Conservation (phyloP, 306 rosid genomes). For the Carpinus fangiana region DNA sequence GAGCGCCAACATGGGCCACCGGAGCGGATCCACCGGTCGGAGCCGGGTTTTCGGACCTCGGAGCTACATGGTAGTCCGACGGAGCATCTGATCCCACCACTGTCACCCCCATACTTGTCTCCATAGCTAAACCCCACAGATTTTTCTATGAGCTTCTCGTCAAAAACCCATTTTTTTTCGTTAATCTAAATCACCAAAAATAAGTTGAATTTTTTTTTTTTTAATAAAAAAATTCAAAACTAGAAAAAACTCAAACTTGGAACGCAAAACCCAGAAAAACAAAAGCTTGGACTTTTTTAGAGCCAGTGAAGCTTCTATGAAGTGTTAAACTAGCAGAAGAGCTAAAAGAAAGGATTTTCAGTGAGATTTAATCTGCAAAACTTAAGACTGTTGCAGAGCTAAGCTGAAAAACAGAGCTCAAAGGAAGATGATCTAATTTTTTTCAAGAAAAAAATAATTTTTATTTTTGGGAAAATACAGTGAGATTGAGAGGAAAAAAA, state of each 20-base stretch:
- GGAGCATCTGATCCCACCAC: slow-evolving; percentile 99
- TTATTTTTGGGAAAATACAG: slow-evolving; percentile 22
- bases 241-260: not conserved
- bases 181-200: slow-evolving; percentile 34
- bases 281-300: not conserved
- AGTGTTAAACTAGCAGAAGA: slow-evolving; percentile 34
- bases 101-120: slow-evolving; percentile 86
- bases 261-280: slow-evolving; percentile 21
- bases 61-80: slow-evolving; percentile 88
- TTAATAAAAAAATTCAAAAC: slow-evolving; percentile 14
- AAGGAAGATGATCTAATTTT: slow-evolving; percentile 32
- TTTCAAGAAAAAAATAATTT: slow-evolving; percentile 18
- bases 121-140: slow-evolving; percentile 57
- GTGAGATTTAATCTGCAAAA: slow-evolving; percentile 25
- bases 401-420: slow-evolving; percentile 28
- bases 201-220: slow-evolving; percentile 14
- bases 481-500: slow-evolving; percentile 32
- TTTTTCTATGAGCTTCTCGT: slow-evolving; percentile 38
- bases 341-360: slow-evolving; percentile 17
- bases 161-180: slow-evolving; percentile 43
- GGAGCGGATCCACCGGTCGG: slow-evolving; percentile 58
- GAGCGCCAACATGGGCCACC: slow-evolving; percentile 24
- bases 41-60: slow-evolving; percentile 63
- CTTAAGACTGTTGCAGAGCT: slow-evolving; percentile 23
- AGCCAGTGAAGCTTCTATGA: slow-evolving; percentile 14